Evolutionary conservation across 73 alveolate genomes (phyloP).

Genomic region (Urostyla sp.): DNA sequence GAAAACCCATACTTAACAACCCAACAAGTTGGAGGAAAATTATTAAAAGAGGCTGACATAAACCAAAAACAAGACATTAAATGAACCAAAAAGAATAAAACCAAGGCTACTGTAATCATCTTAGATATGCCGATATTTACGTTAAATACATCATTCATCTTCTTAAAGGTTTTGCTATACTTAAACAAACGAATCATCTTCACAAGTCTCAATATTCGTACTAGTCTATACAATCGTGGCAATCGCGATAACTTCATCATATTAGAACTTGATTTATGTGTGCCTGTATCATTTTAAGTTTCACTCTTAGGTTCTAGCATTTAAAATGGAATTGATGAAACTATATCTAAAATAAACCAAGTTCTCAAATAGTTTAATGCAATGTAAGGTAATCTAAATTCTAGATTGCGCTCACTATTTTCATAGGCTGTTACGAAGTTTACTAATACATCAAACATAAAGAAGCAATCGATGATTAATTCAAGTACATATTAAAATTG

Average conservation of each 20-base stretch:
- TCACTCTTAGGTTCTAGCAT: constrained; percentile 49
- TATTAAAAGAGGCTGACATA: constrained; percentile 37
- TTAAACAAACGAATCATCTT: constrained; percentile 55
- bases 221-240: constrained; percentile 64
- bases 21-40: constrained; percentile 63
- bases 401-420: constrained; percentile 60
- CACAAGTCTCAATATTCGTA: constrained; percentile 56
- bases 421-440: constrained; percentile 70
- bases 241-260: constrained; percentile 59
- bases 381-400: constrained; percentile 45
- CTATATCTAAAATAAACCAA: constrained; percentile 68
- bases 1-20: constrained; percentile 40
- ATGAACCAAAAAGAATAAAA: constrained; percentile 63
- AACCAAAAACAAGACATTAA: constrained; percentile 69
- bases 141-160: constrained; percentile 43
- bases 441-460: constrained; percentile 49
- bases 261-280: constrained; percentile 23
- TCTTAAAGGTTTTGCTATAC: constrained; percentile 44
- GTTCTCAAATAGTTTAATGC: constrained; percentile 40
- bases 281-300: constrained; percentile 8
- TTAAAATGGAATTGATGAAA: constrained; percentile 47
- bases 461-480: constrained; percentile 43
- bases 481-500: not conserved
- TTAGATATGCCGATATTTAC: constrained; percentile 62
- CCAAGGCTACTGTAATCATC: constrained; percentile 61